Base-by-base conservation (phyloP, 345 rosid species). In the Cardamine chenopodiifolia region DNA sequence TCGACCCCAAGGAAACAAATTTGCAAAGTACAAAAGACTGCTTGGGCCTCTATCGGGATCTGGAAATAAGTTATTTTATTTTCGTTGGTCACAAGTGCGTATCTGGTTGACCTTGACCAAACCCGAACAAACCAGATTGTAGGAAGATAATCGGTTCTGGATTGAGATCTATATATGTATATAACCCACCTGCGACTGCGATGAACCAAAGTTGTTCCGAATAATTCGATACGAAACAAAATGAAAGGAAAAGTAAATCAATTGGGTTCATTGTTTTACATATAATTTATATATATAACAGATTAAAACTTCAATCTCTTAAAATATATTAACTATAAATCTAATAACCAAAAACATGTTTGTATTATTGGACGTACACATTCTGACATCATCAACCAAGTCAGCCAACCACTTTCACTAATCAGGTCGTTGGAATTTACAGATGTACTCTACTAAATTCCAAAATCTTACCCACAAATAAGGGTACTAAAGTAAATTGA, bases 351-450 rank as follows among this genome's bases (percentile, higher is more conserved):
- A n/a, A n/a, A n/a, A n/a, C n/a, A n/a, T n/a, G n/a, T n/a, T n/a
- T n/a, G n/a, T n/a, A n/a, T n/a, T n/a, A n/a, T n/a, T n/a, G n/a
- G n/a, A n/a, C n/a, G 45, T 52, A 67, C 58, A 66, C 14, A 48
- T 32, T 32, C 18, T n/a, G 26, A 68, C 45, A 70, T 57, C 31
- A 54, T 26, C 72, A 29, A 68, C 40, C 37, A 26, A 18, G 14
- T 57, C 53, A 11, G 32, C 52, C 72, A 55, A 68, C 72, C 6
- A 29, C 23, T 19, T 44, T 9, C 25, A 55, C 54, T 54, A 11
- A 68, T 55, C 8, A 40, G 9, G 4, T 54, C 40, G 0, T 8
- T 40, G 5, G 9, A 8, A 26, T 22, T 52, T 23, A 67, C 62
- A 67, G 18, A 25, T 37, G 15, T 37, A 25, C 6, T 34, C 49